phyloP scores from a whole-genome alignment of 192 early-diverging fungal species.

The Spinellus fusiger region DNA sequence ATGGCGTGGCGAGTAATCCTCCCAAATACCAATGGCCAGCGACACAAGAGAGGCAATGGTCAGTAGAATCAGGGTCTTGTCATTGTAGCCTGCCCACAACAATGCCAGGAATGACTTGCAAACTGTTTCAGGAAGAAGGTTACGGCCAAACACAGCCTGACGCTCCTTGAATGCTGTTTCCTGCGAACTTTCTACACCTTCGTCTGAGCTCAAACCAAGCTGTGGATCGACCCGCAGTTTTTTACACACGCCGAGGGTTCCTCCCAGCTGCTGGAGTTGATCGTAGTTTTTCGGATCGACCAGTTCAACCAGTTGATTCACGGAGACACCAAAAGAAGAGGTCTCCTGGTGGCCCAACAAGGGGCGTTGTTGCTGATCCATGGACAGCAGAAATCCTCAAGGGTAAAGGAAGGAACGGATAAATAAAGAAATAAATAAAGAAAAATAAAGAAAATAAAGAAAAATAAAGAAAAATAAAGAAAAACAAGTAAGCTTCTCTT shows the following conservation, averaged over 20 bases:
- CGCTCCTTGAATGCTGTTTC: slow-evolving; percentile 35
- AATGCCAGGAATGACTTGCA: slow-evolving; percentile 51
- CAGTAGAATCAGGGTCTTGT: slow-evolving; percentile 54
- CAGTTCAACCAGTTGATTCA: slow-evolving; percentile 48
- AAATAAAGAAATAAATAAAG: background rate
- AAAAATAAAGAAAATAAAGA: too few species aligned
- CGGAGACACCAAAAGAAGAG: slow-evolving; percentile 44
- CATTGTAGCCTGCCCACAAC: slow-evolving; percentile 58
- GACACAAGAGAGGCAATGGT: slow-evolving; percentile 77
- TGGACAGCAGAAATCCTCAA: background rate
- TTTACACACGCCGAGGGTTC: slow-evolving; percentile 49
- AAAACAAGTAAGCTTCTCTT: too few species aligned
- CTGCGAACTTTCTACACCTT: slow-evolving; percentile 14
- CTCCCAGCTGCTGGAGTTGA: slow-evolving; percentile 52
- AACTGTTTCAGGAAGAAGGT: slow-evolving; percentile 46
- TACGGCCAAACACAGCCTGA: slow-evolving; percentile 36
- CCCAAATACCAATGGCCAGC: slow-evolving; percentile 82
- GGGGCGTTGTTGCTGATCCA: background rate
- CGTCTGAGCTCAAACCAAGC: slow-evolving; percentile 50
- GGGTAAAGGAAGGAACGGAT: background rate
- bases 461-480: too few species aligned
- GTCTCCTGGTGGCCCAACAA: too few species aligned
- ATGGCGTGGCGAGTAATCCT: slow-evolving; percentile 63
- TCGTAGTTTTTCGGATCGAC: slow-evolving; percentile 63
- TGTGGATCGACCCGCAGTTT: slow-evolving; percentile 55